phyloP scores from a whole-genome alignment of 208 protist genomes.

The Leishmania martiniquensis region DNA sequence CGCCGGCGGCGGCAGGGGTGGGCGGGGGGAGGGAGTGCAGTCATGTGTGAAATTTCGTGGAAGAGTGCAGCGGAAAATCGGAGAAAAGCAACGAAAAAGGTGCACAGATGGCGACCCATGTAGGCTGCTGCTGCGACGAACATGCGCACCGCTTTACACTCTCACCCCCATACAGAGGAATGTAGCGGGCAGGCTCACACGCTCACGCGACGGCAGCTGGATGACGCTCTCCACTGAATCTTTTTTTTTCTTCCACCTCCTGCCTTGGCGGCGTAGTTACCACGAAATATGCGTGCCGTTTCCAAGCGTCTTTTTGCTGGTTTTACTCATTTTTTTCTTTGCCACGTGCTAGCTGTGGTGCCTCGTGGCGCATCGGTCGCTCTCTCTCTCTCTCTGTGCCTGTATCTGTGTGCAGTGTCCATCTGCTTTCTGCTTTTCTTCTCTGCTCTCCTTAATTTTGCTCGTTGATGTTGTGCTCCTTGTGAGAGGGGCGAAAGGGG shows the following conservation, averaged over 20 bases:
- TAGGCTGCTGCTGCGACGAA: background rate
- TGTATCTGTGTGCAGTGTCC: no score
- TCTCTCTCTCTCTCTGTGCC: no score
- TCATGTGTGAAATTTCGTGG: background rate
- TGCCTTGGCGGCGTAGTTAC: background rate
- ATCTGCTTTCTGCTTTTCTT: no score
- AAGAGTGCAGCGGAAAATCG: no score
- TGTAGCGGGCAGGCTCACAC: background rate
- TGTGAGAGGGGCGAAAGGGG: no score
- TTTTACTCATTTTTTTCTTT: background rate
- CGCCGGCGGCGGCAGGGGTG: no score
- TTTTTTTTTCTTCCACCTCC: background rate
- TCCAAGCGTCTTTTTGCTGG: background rate
- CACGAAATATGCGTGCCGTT: background rate
- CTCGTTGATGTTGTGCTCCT: background rate
- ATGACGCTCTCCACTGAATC: background rate
- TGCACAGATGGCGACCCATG: background rate
- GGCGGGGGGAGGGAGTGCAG: no score
- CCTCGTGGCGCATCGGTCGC: no score
- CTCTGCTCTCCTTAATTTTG: conserved; percentile 5
- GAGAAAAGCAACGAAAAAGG: background rate
- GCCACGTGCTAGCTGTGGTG: no score
- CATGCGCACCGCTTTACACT: background rate
- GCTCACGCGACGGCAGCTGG: background rate
- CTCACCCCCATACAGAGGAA: background rate